phyloP scores from a whole-genome alignment of 306 rosid genomes.

The Casuarina glauca region DNA sequence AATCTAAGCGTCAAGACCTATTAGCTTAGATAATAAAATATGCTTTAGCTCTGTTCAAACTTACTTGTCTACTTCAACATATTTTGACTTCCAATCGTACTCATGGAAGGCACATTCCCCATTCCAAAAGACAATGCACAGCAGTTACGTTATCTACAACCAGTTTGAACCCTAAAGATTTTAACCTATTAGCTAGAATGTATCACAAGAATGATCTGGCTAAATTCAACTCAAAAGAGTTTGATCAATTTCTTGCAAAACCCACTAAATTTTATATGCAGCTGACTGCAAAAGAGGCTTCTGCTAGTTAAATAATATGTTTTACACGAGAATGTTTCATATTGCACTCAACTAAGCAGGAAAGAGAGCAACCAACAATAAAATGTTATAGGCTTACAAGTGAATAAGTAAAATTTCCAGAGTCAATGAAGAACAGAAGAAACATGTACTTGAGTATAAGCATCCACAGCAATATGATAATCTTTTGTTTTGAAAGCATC shows the following conservation, averaged over 20 bases:
- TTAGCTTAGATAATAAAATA: background rate
- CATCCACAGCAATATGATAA: constrained; percentile 64
- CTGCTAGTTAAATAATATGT: background rate
- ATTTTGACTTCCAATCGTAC: background rate
- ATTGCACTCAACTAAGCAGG: background rate
- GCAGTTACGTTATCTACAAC: background rate
- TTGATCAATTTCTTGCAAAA: background rate
- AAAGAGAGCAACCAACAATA: constrained; percentile 3
- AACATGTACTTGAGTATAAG: constrained; percentile 75
- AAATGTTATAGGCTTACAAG: constrained; percentile 6
- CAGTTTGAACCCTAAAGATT: background rate
- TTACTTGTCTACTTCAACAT: background rate
- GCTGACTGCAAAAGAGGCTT: background rate
- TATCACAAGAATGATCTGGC: background rate
- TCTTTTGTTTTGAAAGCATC: constrained; percentile 82
- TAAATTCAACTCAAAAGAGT: background rate
- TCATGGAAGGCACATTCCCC: background rate
- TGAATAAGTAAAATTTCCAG: constrained; percentile 15
- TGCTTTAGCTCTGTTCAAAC: background rate
- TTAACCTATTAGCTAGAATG: background rate
- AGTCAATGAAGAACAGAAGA: constrained; percentile 15
- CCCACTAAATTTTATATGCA: background rate
- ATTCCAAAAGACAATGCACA: background rate
- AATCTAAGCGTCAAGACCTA: background rate
- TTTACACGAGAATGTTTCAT: background rate